These are phyloP conservation scores for Beauveria medogensis DNA, from an alignment of 2,329 filamentous ascomycete genomes.

Conservation along the genomic window DNA sequence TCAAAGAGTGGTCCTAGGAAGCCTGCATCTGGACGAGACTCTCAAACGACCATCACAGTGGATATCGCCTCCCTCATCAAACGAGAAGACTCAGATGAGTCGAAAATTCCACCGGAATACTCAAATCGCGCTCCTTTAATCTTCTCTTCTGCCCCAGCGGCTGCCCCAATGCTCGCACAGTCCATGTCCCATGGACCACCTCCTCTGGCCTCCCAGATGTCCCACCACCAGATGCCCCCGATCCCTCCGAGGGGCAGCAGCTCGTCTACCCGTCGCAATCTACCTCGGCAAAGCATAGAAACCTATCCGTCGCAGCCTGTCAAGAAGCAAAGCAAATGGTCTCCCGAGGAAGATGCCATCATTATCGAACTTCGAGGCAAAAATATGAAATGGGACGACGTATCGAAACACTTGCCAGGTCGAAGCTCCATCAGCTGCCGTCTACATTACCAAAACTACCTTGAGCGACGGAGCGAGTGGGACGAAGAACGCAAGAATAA, in stretches of 20 bases:
- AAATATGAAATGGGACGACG: slow-evolving; percentile 98
- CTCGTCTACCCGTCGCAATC: slow-evolving; percentile 8
- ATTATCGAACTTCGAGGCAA: slow-evolving; percentile 86
- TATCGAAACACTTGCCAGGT: slow-evolving; percentile 82
- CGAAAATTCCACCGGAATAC: slow-evolving; percentile 25
- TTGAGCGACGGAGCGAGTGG: slow-evolving; percentile 89
- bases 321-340: slow-evolving; percentile 97
- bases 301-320: slow-evolving; percentile 60
- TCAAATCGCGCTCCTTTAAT: slow-evolving; percentile 27
- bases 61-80: slow-evolving; percentile 91
- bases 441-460: slow-evolving; percentile 93
- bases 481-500: slow-evolving; percentile 98
- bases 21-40: slow-evolving; percentile 20
- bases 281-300: slow-evolving; percentile 31
- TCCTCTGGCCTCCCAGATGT: slow-evolving; percentile 6
- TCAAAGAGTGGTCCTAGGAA: not conserved
- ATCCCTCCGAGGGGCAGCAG: not conserved
- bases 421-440: slow-evolving; percentile 91
- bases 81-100: slow-evolving; percentile 65
- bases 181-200: slow-evolving; percentile 9
- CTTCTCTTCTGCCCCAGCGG: not conserved
- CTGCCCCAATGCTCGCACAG: slow-evolving; percentile 16
- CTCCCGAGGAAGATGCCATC: slow-evolving; percentile 80
- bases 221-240: not conserved
- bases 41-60: slow-evolving; percentile 55